Conservation (phyloP, 139 green algal species). For the Tetraselmis striata region DNA sequence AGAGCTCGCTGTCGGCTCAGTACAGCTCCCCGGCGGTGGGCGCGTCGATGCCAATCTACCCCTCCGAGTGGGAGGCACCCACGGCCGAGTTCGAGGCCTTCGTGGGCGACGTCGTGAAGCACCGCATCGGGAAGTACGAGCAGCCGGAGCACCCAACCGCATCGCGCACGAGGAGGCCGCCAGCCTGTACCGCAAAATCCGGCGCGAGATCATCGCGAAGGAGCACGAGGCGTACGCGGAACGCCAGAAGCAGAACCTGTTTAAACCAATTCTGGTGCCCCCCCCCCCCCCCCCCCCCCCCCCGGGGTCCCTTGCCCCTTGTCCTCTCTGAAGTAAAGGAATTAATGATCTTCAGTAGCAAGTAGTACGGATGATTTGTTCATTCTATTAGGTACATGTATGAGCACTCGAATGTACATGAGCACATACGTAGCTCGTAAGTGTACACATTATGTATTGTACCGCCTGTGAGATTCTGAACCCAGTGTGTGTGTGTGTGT, state of each 20-base stretch:
- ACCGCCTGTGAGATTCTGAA: too few species aligned
- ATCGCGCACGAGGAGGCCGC: constrained; percentile 38
- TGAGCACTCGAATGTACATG: too few species aligned
- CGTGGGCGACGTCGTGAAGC: constrained; percentile 54
- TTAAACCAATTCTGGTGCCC: background rate
- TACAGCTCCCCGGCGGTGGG: background rate
- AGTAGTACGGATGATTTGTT: too few species aligned
- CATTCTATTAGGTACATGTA: too few species aligned
- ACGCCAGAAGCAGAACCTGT: background rate
- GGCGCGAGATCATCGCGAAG: constrained; percentile 2
- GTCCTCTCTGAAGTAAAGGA: background rate
- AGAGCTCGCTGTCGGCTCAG: background rate
- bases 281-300: too few species aligned
- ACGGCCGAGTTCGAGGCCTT: constrained; percentile 52
- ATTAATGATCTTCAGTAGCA: background rate
- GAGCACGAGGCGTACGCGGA: constrained; percentile 12
- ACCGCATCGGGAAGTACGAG: constrained; percentile 59
- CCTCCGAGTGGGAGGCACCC: constrained; percentile 49
- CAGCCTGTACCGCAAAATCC: constrained; percentile 23
- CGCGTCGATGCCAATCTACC: background rate
- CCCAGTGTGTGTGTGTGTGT: background rate
- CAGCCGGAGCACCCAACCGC: constrained; percentile 55
- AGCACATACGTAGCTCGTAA: too few species aligned
- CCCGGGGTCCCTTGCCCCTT: background rate
- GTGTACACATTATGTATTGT: background rate